A percentile compares a stretch with the other conserved stretches of the same genome.
These are phyloP conservation scores for Alloteropsis semialata DNA, from an alignment of 176 grass and related monocot genomes.

Conservation along the genomic window DNA sequence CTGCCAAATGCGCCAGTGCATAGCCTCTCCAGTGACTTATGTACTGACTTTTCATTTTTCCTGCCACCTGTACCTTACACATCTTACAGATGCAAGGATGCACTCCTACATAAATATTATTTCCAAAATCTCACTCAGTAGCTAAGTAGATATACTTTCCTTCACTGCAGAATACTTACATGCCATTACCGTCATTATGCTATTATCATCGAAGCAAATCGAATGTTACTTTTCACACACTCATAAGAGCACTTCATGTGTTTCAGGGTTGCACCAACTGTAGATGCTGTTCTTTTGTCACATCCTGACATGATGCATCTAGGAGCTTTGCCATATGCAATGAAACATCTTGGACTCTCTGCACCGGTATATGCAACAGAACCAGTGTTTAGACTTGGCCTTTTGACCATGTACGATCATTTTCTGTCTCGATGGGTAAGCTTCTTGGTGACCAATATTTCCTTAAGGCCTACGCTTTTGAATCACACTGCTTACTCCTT, in stretches of 20 bases:
- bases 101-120: background rate
- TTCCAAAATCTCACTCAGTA: background rate
- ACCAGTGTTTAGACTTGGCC: slow-evolving; percentile 91
- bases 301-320: slow-evolving; percentile 92
- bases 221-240: background rate
- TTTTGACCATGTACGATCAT: slow-evolving; percentile 96
- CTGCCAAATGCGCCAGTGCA: background rate
- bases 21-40: background rate
- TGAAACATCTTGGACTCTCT: slow-evolving; percentile 80
- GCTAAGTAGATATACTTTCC: background rate
- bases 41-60: background rate
- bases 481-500: slow-evolving; percentile 15
- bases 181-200: background rate
- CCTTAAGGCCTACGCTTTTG: background rate
- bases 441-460: slow-evolving; percentile 9
- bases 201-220: background rate
- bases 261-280: slow-evolving; percentile 69
- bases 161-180: background rate
- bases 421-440: slow-evolving; percentile 91
- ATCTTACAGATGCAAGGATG: background rate
- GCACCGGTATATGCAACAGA: slow-evolving; percentile 92
- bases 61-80: background rate
- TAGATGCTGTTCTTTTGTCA: slow-evolving; percentile 87
- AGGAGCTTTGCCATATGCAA: slow-evolving; percentile 94
- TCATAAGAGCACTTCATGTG: slow-evolving; percentile 1